Percentiles rank a stretch among this genome's conserved stretches.
These are phyloP conservation scores for Echium plantagineum DNA, from an alignment of 257 asterid species.

Conservation along the genomic window DNA sequence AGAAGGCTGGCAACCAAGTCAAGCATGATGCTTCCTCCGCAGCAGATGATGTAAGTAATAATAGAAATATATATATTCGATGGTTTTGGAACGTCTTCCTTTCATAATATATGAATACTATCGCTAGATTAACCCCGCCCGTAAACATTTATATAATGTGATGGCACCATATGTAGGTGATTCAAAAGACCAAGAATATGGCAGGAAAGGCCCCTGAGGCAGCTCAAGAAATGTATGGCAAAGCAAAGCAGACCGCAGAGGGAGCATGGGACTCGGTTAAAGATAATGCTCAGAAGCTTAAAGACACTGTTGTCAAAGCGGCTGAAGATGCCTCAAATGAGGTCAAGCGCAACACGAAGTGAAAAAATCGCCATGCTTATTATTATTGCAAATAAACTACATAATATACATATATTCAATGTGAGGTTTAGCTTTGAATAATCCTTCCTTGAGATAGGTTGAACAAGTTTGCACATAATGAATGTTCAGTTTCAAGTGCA, in stretches of 20 bases:
- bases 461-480: neutral
- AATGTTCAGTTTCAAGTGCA: neutral
- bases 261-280: constrained; percentile 50
- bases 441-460: neutral
- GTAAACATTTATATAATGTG: neutral
- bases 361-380: neutral
- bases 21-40: constrained; percentile 28
- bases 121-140: too few species aligned
- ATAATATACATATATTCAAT: too few species aligned
- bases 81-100: too few species aligned
- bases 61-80: too few species aligned
- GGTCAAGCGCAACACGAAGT: constrained; percentile 25
- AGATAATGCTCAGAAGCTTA: constrained; percentile 45
- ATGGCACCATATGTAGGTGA: constrained; percentile 18
- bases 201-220: constrained; percentile 42
- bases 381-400: neutral
- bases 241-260: constrained; percentile 48
- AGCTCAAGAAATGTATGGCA: constrained; percentile 44
- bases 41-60: constrained; percentile 30
- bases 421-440: neutral
- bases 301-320: constrained; percentile 41
- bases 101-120: too few species aligned
- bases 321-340: constrained; percentile 36
- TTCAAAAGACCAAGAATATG: constrained; percentile 27
- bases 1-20: constrained; percentile 34